Conservation (phyloP, 202 grass and related monocot species). For the Miscanthus sacchariflorus region DNA sequence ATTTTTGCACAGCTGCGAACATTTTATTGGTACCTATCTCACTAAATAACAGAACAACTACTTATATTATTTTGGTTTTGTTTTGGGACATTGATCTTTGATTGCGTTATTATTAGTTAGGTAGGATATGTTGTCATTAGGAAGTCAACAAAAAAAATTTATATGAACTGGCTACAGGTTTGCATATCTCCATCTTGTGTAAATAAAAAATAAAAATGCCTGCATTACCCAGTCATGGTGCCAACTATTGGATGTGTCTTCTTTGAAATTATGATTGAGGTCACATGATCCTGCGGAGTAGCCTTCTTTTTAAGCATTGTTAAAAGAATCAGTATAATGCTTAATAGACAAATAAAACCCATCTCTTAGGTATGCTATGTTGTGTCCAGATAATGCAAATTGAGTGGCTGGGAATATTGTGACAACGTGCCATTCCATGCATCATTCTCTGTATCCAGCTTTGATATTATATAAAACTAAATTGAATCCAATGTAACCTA, state of each 20-base stretch:
- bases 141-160: conserved; percentile 39
- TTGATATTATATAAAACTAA: conserved; percentile 21
- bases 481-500: not conserved
- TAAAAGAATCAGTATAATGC: not conserved
- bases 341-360: not conserved
- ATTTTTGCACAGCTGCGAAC: conserved; percentile 23
- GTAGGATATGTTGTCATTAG: conserved; percentile 50
- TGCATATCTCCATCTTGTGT: conserved; percentile 37
- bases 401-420: not conserved
- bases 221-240: conserved; percentile 42
- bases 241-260: conserved; percentile 41
- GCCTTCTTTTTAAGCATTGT: not conserved
- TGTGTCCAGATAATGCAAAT: not conserved
- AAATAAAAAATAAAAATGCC: conserved; percentile 15
- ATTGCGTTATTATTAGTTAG: conserved; percentile 44
- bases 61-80: not conserved
- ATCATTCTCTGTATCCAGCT: not conserved
- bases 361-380: not conserved
- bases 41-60: not conserved
- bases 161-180: conserved; percentile 50
- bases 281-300: not conserved
- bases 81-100: conserved; percentile 52
- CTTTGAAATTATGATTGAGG: conserved; percentile 17
- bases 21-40: not conserved
- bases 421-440: not conserved